Conservation (phyloP, 768 basidiomycete species). For the Cytidiella melzeri region DNA sequence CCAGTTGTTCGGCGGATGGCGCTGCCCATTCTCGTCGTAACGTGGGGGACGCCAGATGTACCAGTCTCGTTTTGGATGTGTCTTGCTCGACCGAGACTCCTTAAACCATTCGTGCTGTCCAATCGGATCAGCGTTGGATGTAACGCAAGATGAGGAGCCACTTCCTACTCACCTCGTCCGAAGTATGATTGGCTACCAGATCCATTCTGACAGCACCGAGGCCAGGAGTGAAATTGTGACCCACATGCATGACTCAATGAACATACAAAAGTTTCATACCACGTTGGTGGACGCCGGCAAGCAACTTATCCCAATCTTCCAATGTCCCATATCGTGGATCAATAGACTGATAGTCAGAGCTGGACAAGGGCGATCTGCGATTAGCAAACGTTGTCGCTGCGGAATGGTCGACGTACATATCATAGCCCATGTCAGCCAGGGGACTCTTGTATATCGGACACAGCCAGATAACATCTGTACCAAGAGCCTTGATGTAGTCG, state of each 20-base stretch:
- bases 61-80: conserved; percentile 64
- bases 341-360: conserved; percentile 60
- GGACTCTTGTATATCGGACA: conserved; percentile 67
- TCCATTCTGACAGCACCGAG: conserved; percentile 50
- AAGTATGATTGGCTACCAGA: conserved; percentile 70
- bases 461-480: conserved; percentile 65
- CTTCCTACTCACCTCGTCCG: conserved; percentile 43
- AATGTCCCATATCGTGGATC: conserved; percentile 62
- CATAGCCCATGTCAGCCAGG: conserved; percentile 68
- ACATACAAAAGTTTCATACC: conserved; percentile 68
- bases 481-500: conserved; percentile 63
- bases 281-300: conserved; percentile 48
- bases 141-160: not conserved
- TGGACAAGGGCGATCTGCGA: conserved; percentile 26
- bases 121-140: not conserved
- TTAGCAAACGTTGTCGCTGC: not conserved
- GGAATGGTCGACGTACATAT: conserved; percentile 39
- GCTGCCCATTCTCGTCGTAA: conserved; percentile 44
- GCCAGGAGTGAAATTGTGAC: conserved; percentile 1
- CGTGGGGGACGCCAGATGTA: conserved; percentile 68
- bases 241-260: no score
- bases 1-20: conserved; percentile 71
- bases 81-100: conserved; percentile 45
- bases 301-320: conserved; percentile 50
- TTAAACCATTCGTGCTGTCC: conserved; percentile 67